A percentile compares a stretch with the other conserved stretches of the same genome.
These are phyloP conservation scores for Tuber calosporum DNA, from an alignment of 495 filamentous ascomycete genomes.

Conservation along the genomic window DNA sequence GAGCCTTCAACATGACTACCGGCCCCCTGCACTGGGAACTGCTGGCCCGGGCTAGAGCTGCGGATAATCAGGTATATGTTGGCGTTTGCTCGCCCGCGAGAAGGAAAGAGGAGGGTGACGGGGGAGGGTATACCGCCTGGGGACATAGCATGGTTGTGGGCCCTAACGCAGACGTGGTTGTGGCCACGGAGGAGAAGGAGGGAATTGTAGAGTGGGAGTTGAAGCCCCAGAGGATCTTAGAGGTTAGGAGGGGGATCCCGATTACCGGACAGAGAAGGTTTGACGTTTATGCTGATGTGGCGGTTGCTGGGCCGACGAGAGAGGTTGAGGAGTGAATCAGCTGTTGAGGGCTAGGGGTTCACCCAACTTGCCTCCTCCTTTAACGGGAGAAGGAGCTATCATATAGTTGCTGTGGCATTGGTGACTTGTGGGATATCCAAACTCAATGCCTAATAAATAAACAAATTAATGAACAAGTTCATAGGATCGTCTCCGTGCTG, in stretches of 20 bases:
- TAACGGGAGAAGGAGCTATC: neutral
- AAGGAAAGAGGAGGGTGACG: conserved; percentile 51
- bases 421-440: neutral
- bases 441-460: neutral
- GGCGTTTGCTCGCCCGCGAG: conserved; percentile 85
- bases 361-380: neutral
- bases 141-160: conserved; percentile 84
- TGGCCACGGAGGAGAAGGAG: conserved; percentile 62
- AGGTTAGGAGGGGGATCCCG: conserved; percentile 76
- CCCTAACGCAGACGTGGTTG: conserved; percentile 76
- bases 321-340: neutral
- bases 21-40: conserved; percentile 87
- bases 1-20: conserved; percentile 91
- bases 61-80: conserved; percentile 94
- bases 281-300: conserved; percentile 93
- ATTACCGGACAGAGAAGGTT: conserved; percentile 78
- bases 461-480: neutral
- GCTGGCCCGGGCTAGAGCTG: conserved; percentile 70
- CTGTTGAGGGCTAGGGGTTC: neutral
- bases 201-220: conserved; percentile 67
- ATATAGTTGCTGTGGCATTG: neutral
- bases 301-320: conserved; percentile 43
- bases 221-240: conserved; percentile 61
- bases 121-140: conserved; percentile 76
- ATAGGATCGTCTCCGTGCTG: neutral